Evolutionary conservation across 2,329 filamentous ascomycete genomes (phyloP).

Genomic region (Berkeleyomyces rouxiae): DNA sequence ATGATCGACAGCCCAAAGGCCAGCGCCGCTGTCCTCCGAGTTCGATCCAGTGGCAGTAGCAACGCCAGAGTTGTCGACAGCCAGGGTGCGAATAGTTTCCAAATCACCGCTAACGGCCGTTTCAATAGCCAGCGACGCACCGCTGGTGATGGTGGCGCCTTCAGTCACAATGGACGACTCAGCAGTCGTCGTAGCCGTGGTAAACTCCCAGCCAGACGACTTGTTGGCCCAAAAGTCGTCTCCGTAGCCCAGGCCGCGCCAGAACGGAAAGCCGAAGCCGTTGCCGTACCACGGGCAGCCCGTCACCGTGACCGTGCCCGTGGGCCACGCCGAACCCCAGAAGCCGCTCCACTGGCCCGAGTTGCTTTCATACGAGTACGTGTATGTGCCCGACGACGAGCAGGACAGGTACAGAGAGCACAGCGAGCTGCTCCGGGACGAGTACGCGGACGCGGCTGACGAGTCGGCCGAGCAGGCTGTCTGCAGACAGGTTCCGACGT

Average conservation of each 20-base stretch:
- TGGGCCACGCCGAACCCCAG: conserved; percentile 14
- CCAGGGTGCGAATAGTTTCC: conserved; percentile 15
- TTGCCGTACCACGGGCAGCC: conserved; percentile 18
- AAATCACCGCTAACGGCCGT: conserved; percentile 13
- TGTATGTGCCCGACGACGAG: conserved; percentile 17
- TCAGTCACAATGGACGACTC: conserved; percentile 2
- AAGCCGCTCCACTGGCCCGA: conserved; percentile 13
- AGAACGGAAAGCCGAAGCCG: conserved; percentile 16
- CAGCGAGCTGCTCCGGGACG: conserved; percentile 15
- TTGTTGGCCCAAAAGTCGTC: conserved; percentile 15
- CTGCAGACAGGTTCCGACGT: conserved; percentile 16
- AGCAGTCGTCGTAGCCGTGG: conserved; percentile 17
- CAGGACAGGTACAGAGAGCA: conserved; percentile 16
- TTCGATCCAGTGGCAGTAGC: conserved; percentile 7
- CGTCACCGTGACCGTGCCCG: conserved; percentile 17
- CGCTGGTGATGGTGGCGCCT: conserved; percentile 13
- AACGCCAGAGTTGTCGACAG: conserved; percentile 11
- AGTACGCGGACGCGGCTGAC: conserved; percentile 15
- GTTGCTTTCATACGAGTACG: conserved; percentile 15
- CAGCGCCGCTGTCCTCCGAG: conserved; percentile 9
- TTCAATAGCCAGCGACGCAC: conserved; percentile 12
- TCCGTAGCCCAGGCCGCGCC: conserved; percentile 16
- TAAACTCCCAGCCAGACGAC: conserved; percentile 16
- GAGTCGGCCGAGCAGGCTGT: conserved; percentile 16
- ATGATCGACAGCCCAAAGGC: background rate